phyloP scores from a whole-genome alignment of 495 filamentous ascomycete species.

The Penicillium desertorum region DNA sequence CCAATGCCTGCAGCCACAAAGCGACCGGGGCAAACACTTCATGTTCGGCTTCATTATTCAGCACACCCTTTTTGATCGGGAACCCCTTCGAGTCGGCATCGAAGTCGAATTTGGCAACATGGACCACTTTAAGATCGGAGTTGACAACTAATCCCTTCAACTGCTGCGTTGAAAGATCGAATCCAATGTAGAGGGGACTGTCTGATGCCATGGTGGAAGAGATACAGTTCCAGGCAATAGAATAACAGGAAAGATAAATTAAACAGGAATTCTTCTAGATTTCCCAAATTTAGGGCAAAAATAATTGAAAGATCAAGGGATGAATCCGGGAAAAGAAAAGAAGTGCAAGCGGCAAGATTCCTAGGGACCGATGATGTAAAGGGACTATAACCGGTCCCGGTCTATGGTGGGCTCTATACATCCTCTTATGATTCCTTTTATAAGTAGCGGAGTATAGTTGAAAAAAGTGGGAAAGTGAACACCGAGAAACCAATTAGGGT shows the following conservation, averaged over 20 bases:
- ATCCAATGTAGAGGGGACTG: slow-evolving; percentile 79
- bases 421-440: background rate
- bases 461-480: background rate
- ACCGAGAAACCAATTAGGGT: slow-evolving; percentile 9
- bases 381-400: slow-evolving; percentile 6
- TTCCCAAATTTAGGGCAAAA: background rate
- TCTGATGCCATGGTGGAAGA: slow-evolving; percentile 34
- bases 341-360: slow-evolving; percentile 6
- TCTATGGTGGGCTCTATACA: background rate
- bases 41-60: slow-evolving; percentile 72
- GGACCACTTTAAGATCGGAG: slow-evolving; percentile 55
- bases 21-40: slow-evolving; percentile 92
- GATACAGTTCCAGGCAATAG: background rate
- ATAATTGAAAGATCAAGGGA: background rate
- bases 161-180: slow-evolving; percentile 96
- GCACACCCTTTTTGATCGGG: slow-evolving; percentile 82
- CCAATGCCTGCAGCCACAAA: slow-evolving; percentile 90
- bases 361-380: slow-evolving; percentile 9
- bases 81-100: slow-evolving; percentile 70
- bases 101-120: slow-evolving; percentile 61
- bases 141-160: slow-evolving; percentile 87
- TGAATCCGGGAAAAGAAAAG: slow-evolving; percentile 2
- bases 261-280: background rate
- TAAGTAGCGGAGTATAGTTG: background rate
- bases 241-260: background rate